Evolutionary conservation across 2,329 filamentous ascomycete species (phyloP).

Genomic region (Volutella citrinella): DNA sequence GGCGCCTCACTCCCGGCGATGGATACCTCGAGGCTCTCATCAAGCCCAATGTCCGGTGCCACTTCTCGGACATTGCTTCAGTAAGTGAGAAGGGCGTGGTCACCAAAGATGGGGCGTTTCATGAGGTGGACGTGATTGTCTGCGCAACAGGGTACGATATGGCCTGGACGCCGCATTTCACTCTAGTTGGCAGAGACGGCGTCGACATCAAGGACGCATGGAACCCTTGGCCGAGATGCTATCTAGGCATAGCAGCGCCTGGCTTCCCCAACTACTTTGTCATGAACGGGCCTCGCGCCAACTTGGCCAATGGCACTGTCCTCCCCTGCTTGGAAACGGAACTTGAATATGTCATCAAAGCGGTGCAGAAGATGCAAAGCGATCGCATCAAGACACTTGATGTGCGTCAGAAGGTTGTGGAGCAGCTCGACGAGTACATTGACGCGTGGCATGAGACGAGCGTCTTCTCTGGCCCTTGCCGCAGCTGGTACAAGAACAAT

Average conservation of each 20-base stretch:
- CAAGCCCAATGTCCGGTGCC: neutral
- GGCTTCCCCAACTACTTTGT: slow-evolving; percentile 2
- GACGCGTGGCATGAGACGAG: neutral
- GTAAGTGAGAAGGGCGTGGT: neutral
- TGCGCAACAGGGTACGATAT: slow-evolving; percentile 1
- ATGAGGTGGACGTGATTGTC: slow-evolving; percentile 1
- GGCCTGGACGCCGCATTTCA: neutral
- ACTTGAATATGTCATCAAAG: neutral
- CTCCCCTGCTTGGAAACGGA: too few relatives aligned
- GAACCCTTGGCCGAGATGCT: neutral
- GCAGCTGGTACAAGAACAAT: too few relatives aligned
- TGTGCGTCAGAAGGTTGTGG: neutral
- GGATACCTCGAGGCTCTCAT: neutral
- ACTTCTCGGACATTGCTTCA: neutral
- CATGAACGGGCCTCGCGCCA: neutral
- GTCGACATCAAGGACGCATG: neutral
- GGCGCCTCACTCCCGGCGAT: neutral
- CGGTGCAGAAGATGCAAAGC: neutral
- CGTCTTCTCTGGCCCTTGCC: neutral
- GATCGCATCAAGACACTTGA: neutral
- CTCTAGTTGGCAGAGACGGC: neutral
- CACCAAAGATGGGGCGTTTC: neutral
- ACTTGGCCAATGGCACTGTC: neutral
- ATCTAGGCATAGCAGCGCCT: slow-evolving; percentile 1
- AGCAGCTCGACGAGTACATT: neutral